Conservation (phyloP, 306 rosid genomes). For the Medicago lupulina region DNA sequence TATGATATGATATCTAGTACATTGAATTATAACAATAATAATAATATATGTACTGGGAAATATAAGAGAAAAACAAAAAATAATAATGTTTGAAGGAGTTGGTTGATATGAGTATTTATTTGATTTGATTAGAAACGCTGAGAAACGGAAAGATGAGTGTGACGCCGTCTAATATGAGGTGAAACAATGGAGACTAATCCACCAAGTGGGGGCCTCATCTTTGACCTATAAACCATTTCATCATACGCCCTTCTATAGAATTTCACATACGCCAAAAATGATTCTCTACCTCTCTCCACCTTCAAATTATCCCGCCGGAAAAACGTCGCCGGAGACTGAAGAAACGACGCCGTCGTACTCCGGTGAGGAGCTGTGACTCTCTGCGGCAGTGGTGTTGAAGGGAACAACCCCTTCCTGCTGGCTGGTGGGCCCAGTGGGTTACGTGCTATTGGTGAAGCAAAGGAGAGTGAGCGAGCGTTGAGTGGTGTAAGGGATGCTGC, state of each 20-base stretch:
- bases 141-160: constrained; percentile 68
- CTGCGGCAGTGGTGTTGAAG: constrained; percentile 86
- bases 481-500: constrained; percentile 68
- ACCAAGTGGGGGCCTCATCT: constrained; percentile 97
- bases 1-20: constrained; percentile 34
- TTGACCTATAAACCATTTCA: constrained; percentile 90
- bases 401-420: constrained; percentile 67
- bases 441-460: constrained; percentile 84
- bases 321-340: constrained; percentile 91
- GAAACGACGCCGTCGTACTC: constrained; percentile 82
- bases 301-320: constrained; percentile 62
- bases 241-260: constrained; percentile 85
- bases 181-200: constrained; percentile 94
- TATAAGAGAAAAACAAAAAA: not conserved
- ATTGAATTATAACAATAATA: constrained; percentile 30
- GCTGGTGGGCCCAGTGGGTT: constrained; percentile 66
- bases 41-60: constrained; percentile 41
- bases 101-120: not conserved
- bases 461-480: constrained; percentile 89
- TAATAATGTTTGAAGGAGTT: not conserved
- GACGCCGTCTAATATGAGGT: constrained; percentile 80
- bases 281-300: constrained; percentile 68
- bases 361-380: constrained; percentile 59
- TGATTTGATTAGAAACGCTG: constrained; percentile 71
- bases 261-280: constrained; percentile 74